These are phyloP conservation scores for Plasmodium inui DNA, from an alignment of 169 alveolate species.

Conservation along the genomic window DNA sequence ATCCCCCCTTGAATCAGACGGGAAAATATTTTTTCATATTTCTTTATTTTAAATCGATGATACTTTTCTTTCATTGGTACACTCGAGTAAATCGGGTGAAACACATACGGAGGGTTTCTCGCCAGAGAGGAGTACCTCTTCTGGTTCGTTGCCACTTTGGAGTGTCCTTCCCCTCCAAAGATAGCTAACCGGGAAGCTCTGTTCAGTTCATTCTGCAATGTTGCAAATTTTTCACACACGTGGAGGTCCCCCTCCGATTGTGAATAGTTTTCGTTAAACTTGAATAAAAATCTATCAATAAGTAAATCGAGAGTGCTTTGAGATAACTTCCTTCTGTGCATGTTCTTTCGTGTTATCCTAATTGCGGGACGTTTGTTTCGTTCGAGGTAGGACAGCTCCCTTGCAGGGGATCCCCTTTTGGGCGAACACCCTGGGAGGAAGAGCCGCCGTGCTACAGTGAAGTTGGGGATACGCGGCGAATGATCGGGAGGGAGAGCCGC, in stretches of 20 bases:
- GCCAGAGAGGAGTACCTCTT: constrained; percentile 15
- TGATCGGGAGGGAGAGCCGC: not conserved
- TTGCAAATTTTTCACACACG: not conserved
- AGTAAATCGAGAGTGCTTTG: not conserved
- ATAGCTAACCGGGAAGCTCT: not conserved
- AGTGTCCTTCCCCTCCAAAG: not conserved
- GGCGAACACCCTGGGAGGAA: not conserved
- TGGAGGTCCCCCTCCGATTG: not conserved
- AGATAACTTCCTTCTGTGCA: not conserved
- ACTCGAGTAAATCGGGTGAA: constrained; percentile 46
- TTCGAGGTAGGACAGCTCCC: not conserved
- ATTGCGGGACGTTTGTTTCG: not conserved
- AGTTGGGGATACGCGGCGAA: not conserved
- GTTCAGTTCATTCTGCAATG: constrained; percentile 18
- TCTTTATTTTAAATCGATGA: constrained; percentile 47
- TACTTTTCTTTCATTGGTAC: constrained; percentile 16
- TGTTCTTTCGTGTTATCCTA: not conserved
- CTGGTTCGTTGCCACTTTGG: not conserved
- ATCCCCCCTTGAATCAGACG: constrained; percentile 12
- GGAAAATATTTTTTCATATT: constrained; percentile 48
- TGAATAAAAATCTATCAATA: not conserved
- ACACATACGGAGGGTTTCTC: constrained; percentile 58
- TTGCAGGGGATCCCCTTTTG: not conserved
- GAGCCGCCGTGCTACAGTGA: not conserved
- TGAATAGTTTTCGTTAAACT: not conserved